These are phyloP conservation scores for Lactarius pseudohatsudake DNA, from an alignment of 768 basidiomycete species.

Conservation along the genomic window DNA sequence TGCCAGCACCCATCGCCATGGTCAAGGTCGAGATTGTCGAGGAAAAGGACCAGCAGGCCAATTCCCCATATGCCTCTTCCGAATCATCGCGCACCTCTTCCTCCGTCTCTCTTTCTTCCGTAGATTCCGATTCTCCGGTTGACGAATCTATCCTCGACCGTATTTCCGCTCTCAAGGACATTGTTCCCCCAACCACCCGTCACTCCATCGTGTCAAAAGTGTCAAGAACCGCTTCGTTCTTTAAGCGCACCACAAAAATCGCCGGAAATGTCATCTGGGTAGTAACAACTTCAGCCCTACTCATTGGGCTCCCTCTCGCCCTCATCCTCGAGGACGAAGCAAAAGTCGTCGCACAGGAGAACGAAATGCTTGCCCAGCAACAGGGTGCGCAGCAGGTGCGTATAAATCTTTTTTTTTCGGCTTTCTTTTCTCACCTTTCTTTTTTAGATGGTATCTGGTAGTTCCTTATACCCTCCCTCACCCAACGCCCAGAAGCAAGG, in stretches of 20 bases:
- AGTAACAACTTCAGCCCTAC: slow-evolving; percentile 87
- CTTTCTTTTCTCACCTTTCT: slow-evolving; percentile 1
- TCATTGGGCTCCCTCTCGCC: slow-evolving; percentile 92
- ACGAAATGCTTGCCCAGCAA: slow-evolving; percentile 90
- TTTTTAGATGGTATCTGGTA: slow-evolving; percentile 27
- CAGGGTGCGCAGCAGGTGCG: slow-evolving; percentile 86
- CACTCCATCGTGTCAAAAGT: slow-evolving; percentile 65
- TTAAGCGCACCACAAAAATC: slow-evolving; percentile 67
- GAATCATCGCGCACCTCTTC: slow-evolving; percentile 73
- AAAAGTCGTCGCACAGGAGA: slow-evolving; percentile 90
- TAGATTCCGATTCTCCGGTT: slow-evolving; percentile 65
- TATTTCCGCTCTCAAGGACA: slow-evolving; percentile 89
- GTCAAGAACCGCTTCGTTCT: slow-evolving; percentile 56
- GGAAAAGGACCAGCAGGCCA: slow-evolving; percentile 63
- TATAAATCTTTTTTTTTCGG: too few species aligned
- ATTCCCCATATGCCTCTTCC: slow-evolving; percentile 72
- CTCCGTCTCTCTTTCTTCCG: slow-evolving; percentile 74
- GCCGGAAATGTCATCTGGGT: slow-evolving; percentile 93
- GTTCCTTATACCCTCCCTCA: slow-evolving; percentile 26
- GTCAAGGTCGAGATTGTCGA: slow-evolving; percentile 92
- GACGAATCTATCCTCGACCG: slow-evolving; percentile 90
- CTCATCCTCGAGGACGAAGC: slow-evolving; percentile 95
- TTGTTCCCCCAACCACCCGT: slow-evolving; percentile 89
- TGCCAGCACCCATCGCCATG: slow-evolving; percentile 46
- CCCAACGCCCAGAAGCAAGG: slow-evolving; percentile 22